These are phyloP conservation scores for Huiozyma sinensis DNA, from an alignment of 805 yeast genomes.

Conservation along the genomic window DNA sequence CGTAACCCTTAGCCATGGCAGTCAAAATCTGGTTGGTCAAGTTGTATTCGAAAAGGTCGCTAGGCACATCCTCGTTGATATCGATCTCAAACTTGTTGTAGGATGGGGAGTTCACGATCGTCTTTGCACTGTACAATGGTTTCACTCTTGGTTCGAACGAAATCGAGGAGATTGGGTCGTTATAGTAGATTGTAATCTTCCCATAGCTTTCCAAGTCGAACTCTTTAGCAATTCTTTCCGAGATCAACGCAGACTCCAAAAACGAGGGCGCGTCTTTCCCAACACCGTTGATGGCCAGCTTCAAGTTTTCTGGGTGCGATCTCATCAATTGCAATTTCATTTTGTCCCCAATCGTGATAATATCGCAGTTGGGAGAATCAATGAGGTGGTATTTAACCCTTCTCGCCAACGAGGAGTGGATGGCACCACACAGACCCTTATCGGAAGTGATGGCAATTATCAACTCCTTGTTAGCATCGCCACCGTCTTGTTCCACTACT, in stretches of 20 bases:
- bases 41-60: slow-evolving; percentile 72
- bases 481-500: slow-evolving; percentile 26
- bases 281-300: slow-evolving; percentile 74
- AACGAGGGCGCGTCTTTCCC: slow-evolving; percentile 97
- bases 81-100: slow-evolving; percentile 73
- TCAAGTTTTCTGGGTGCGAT: slow-evolving; percentile 59
- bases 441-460: slow-evolving; percentile 87
- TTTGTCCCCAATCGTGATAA: slow-evolving; percentile 92
- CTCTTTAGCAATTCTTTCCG: slow-evolving; percentile 67
- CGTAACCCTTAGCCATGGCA: slow-evolving; percentile 96
- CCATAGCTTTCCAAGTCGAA: slow-evolving; percentile 40
- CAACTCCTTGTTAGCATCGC: slow-evolving; percentile 41
- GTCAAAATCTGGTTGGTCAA: slow-evolving; percentile 81
- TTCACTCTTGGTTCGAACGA: slow-evolving; percentile 75
- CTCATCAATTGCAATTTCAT: slow-evolving; percentile 80
- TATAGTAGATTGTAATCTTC: slow-evolving; percentile 72
- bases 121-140: slow-evolving; percentile 55
- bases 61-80: slow-evolving; percentile 56
- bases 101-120: slow-evolving; percentile 78
- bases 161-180: slow-evolving; percentile 79
- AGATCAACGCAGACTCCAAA: slow-evolving; percentile 76
- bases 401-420: slow-evolving; percentile 91
- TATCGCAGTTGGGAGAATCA: slow-evolving; percentile 58
- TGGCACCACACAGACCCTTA: slow-evolving; percentile 98
- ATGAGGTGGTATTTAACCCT: slow-evolving; percentile 63